Base-by-base conservation (phyloP, 2,329 filamentous ascomycete genomes). In the Magnaporthales sp. region DNA sequence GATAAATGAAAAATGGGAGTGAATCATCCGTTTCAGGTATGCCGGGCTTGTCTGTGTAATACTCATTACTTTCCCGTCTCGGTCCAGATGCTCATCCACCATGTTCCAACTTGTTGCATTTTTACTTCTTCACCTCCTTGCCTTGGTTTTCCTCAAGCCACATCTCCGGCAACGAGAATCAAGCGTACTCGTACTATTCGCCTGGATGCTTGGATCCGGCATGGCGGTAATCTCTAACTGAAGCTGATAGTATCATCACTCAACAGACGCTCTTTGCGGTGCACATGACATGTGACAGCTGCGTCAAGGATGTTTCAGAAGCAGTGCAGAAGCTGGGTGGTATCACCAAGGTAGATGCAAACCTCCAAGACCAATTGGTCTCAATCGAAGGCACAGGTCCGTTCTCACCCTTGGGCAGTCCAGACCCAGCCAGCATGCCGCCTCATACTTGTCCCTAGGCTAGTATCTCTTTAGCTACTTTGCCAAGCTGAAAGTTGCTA, bases 181-280 rank as follows among this genome's bases (percentile, higher is more conserved):
- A 51, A n/a, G 5, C 19, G 5, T 51, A n/a, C 15, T n/a, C n/a
- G n/a, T n/a, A n/a, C n/a, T 51, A 5, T n/a, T 10, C 19, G 15
- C 38, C 38, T 51, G 19, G 38, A 51, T 51, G 38, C 38, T 51
- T 51, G 11, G 32, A 38, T 38, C 13, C 32, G 13, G 32, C 38
- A n/a, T 51, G 38, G 38, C 19, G 19, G 38, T n/a, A 8, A 8
- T 7, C 38, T 51, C 38, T 15, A 51, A 51, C 19, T 1, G 19
- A 51, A 51, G 38, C 38, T 51, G 38, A 51, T 24, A 26, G 13
- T n/a, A n/a, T 5, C 29, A 46, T 68, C 32, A 4, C 22, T 13
- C 10, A 72, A 74, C 72, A 98, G 90, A 96, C 94, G 68, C 90
- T 94, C 70, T 98, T 98, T 78, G 93, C 94, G 70, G 95, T 98